Percentiles rank a stretch among this genome's conserved stretches.
Conservation (phyloP, 2,329 filamentous ascomycete genomes). For the Colletotrichum coccodes region DNA sequence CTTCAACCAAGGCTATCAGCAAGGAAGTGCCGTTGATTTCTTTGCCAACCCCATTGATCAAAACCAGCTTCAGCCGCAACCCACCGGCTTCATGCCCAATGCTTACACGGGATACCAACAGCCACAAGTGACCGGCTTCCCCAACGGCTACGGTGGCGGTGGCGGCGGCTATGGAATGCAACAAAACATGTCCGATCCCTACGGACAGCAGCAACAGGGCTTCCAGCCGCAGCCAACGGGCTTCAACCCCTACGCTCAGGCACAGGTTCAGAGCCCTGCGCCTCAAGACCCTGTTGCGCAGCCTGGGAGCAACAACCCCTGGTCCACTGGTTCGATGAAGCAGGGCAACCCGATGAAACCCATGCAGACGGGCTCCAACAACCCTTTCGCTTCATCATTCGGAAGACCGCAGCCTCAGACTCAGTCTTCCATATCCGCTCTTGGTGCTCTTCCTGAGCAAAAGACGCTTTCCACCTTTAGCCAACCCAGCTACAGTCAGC, state of each 20-base stretch:
- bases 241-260: constrained; percentile 64
- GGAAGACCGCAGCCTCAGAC: constrained; percentile 68
- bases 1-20: constrained; percentile 97
- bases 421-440: constrained; percentile 70
- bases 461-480: constrained; percentile 74
- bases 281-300: constrained; percentile 72
- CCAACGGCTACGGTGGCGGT: constrained; percentile 71
- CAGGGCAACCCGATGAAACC: constrained; percentile 74
- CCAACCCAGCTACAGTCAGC: constrained; percentile 49
- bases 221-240: constrained; percentile 64
- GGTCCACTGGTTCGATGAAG: constrained; percentile 73
- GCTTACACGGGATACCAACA: constrained; percentile 62
- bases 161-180: constrained; percentile 76
- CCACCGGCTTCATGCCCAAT: constrained; percentile 75
- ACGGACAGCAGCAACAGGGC: constrained; percentile 63
- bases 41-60: constrained; percentile 93
- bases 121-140: constrained; percentile 59
- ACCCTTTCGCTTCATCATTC: constrained; percentile 88
- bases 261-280: constrained; percentile 50
- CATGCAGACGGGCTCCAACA: constrained; percentile 94
- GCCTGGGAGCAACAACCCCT: constrained; percentile 93
- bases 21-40: constrained; percentile 96
- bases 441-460: constrained; percentile 84
- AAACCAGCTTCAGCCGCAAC: constrained; percentile 79
- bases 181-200: constrained; percentile 75